Evolutionary conservation across 202 grass and related monocot species (phyloP).

Genomic region (Musa balbisiana): DNA sequence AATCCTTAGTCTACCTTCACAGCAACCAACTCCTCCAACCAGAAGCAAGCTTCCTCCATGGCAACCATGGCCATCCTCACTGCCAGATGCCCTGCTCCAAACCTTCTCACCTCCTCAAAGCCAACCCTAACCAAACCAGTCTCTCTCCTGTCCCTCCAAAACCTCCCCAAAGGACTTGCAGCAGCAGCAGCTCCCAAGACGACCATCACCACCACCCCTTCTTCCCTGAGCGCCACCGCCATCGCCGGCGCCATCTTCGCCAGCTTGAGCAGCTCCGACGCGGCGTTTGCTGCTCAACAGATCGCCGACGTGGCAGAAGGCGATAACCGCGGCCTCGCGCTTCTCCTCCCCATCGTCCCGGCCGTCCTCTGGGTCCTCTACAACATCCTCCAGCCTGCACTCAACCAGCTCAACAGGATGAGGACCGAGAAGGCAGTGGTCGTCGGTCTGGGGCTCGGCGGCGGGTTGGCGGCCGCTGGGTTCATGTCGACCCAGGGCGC

Average conservation of each 20-base stretch:
- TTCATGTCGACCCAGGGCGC: background rate
- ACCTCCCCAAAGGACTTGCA: background rate
- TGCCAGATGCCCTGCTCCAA: background rate
- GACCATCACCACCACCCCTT: background rate
- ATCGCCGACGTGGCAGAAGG: background rate
- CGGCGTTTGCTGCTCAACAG: constrained; percentile 5
- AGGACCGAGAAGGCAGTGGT: background rate
- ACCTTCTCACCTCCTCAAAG: background rate
- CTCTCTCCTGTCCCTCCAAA: background rate
- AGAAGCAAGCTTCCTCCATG: background rate
- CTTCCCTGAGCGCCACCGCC: background rate
- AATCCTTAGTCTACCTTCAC: too few species aligned
- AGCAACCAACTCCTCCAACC: too few species aligned
- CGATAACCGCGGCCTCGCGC: constrained; percentile 12
- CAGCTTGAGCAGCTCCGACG: constrained; percentile 8
- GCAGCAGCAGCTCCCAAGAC: background rate
- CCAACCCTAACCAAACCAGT: background rate
- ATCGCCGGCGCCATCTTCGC: constrained; percentile 1
- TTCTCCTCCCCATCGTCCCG: constrained; percentile 7
- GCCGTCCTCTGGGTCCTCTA: constrained; percentile 15
- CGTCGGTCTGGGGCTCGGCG: constrained; percentile 4
- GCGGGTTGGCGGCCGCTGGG: background rate
- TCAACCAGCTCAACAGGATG: constrained; percentile 17
- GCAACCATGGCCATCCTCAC: constrained; percentile 1
- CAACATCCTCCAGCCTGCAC: constrained; percentile 14